Conservation (phyloP, 1,284 basidiomycete species). For the Fomes fomentarius region DNA sequence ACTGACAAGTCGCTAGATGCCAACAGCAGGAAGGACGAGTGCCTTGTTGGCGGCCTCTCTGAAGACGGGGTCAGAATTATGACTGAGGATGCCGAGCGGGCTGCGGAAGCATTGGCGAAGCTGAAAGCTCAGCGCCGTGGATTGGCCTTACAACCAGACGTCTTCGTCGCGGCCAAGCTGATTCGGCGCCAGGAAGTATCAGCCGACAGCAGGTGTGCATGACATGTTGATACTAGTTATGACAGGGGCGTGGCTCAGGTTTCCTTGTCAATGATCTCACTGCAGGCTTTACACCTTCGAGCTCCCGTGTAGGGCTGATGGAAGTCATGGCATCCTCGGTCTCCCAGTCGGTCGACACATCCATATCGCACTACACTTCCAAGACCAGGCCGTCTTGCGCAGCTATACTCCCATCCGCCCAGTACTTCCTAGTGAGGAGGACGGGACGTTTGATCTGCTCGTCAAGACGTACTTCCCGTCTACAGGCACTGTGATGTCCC, state of each 20-base stretch:
- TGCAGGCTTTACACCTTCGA: conserved; percentile 27
- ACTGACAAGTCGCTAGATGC: conserved; percentile 14
- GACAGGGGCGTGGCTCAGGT: no score
- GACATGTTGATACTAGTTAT: no score
- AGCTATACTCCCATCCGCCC: conserved; percentile 29
- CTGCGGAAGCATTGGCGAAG: conserved; percentile 19
- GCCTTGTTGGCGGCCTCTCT: conserved; percentile 25
- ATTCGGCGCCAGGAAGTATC: conserved; percentile 19
- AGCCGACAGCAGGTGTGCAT: conserved; percentile 21
- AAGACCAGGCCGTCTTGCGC: conserved; percentile 28
- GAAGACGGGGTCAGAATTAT: conserved; percentile 24
- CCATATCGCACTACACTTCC: conserved; percentile 27
- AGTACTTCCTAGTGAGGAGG: conserved; percentile 28
- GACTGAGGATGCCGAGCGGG: conserved; percentile 26
- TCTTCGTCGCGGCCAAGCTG: conserved; percentile 21
- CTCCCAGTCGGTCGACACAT: conserved; percentile 29
- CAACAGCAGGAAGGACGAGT: conserved; percentile 24
- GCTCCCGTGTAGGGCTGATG: conserved; percentile 18
- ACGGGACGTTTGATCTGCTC: conserved; percentile 31
- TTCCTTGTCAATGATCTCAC: no score
- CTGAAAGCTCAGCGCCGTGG: conserved; percentile 24
- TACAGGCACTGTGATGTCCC: conserved; percentile 15
- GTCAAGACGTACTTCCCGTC: conserved; percentile 31
- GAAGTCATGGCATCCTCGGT: conserved; percentile 20
- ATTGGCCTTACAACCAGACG: conserved; percentile 27